Conservation (phyloP, 108 stramenopile species). For the Skeletonema potamos region DNA sequence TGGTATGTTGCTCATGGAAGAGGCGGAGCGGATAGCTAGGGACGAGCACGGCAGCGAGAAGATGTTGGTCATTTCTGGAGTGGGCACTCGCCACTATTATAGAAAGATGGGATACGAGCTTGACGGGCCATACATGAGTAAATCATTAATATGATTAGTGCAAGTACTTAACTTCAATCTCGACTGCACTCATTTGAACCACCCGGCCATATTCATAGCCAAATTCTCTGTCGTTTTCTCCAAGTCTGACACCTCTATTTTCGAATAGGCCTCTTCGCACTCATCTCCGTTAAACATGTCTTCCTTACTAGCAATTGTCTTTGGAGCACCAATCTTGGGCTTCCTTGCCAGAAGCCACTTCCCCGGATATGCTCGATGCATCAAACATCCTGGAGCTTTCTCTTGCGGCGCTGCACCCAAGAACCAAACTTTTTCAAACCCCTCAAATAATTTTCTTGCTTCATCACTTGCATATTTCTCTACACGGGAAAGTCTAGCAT, state of each 20-base stretch:
- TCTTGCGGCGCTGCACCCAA: slow-evolving; percentile 75
- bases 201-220: slow-evolving; percentile 70
- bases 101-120: slow-evolving; percentile 92
- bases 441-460: slow-evolving; percentile 58
- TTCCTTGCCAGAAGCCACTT: slow-evolving; percentile 80
- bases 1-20: slow-evolving; percentile 94
- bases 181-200: slow-evolving; percentile 54
- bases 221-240: slow-evolving; percentile 72
- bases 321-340: slow-evolving; percentile 75
- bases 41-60: slow-evolving; percentile 92
- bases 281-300: slow-evolving; percentile 52
- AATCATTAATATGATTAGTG: slow-evolving; percentile 35
- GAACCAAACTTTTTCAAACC: slow-evolving; percentile 75
- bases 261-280: slow-evolving; percentile 55
- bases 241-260: slow-evolving; percentile 62
- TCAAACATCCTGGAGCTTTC: slow-evolving; percentile 67
- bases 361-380: slow-evolving; percentile 70
- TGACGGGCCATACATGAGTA: slow-evolving; percentile 91
- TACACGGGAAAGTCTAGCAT: slow-evolving; percentile 64
- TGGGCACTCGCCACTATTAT: slow-evolving; percentile 96
- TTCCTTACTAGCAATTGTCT: slow-evolving; percentile 54
- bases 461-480: slow-evolving; percentile 60
- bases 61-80: slow-evolving; percentile 92
- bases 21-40: slow-evolving; percentile 92
- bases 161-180: neutral